Evolutionary conservation across 2,329 filamentous ascomycete species (phyloP), one percentile per base, ranked within the genome.

Genomic region (Talaromyces sp.): DNA sequence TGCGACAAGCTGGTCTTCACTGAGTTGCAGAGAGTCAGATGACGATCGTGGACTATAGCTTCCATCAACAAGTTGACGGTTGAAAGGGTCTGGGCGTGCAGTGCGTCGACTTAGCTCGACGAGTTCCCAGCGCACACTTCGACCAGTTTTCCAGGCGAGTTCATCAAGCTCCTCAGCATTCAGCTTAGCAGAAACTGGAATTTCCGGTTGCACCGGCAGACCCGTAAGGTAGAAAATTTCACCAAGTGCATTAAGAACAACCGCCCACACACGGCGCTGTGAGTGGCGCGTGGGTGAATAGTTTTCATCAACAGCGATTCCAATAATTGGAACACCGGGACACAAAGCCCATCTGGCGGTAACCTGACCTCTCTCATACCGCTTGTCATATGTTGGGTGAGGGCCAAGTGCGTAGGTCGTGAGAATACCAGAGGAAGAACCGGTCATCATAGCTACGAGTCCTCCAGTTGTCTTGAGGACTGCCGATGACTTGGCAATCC

Each of bases 311-410:
- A 96, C 83, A 40, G 84, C 84, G 55, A 99, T 85, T 1, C 86
- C 84, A 49, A 97, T 82, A 56, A 99, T 94, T 0, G 94, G 94
- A 3, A 97, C 91, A 36, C 94, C 94, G 2, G 94, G 94, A 66
- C 91, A 91, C 11, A 97, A 78, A 9, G 90, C 86, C 93, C 93
- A 97, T 61, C 88, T 89, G 30, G 90, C 89, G 35, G 90, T 96
- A 60, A 94, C 82, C 64, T 95, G 88, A 3, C 91, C 91, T 36
- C 85, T 84, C 33, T 81, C 79, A 58, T 87, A 84, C 51, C 87
- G 82, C 49, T 84, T 80, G 47, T 84, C 77, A 46, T 87, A 84
- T 20, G 83, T 70, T 46, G 77, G 77, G 66, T 82, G 80, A 13
- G 77, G 77, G 20, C 88, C 88, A 1, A 97, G 77, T 17, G 90